Base-by-base conservation (phyloP, 2,329 filamentous ascomycete species). In the Venturia asperata region DNA sequence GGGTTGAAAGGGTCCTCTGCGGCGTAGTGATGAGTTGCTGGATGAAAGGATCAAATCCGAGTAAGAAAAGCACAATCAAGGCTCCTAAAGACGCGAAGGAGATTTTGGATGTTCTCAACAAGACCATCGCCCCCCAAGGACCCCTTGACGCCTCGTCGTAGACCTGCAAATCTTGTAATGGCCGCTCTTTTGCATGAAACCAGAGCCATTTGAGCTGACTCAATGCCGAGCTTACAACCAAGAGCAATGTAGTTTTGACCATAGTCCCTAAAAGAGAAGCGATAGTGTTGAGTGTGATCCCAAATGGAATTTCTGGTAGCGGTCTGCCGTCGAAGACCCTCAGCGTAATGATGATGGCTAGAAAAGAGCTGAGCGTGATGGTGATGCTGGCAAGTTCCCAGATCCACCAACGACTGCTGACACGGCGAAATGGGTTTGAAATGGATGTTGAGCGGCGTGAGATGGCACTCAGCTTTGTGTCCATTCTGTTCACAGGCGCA, bases 121-220 rank as follows among this genome's bases (percentile, higher is more conserved):
- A 56, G 19, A 52, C 24, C 21, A 67, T 43, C 7, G 63, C 27
- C 1, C 66, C 67, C 66, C 66, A 67, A 9, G 66, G 66, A 10
- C 67, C 67, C 15, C 67, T 24, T 27, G 43, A 63, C 13, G 67
- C 67, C 7, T 63, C 52, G 27, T 75, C 74, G 19, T 75, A 75
- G 0, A 74, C 72, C 24, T 75, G 73, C 17, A 72, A 73, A 30
- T 75, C 74, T 69, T 69, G 73, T 67, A 75, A 72, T 9, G 69
- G 66, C 30, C 74, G 74, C 0, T 73, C 71, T 1, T 72, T 64
- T 13, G 30, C 42, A 1, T 67, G 47, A 15, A 75, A 75, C 74
- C 74, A 75, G 15, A 68, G 72, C 74, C 74, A 76, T 27, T 75
- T 75, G 1, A 74, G 45, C 58, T 76, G 74, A 0, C 74, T 52